Base-by-base conservation (phyloP, 1,284 basidiomycete species). In the Amylostereum chailletii region DNA sequence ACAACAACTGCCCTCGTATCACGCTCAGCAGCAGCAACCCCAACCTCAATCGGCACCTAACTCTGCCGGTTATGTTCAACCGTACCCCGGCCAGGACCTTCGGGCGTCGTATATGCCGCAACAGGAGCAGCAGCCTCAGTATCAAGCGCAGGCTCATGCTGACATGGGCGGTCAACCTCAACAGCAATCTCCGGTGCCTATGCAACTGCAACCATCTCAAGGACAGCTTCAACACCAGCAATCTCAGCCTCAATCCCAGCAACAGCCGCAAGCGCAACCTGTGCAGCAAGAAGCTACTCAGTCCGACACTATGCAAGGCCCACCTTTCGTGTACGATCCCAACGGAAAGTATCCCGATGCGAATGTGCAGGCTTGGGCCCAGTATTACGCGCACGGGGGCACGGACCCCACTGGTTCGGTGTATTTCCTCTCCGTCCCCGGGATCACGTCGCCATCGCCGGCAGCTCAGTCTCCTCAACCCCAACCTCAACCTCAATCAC, bases 341-440 rank as follows among this genome's bases (percentile, higher is more conserved):
- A 74, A 71, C 38, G 67, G 68, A 32, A 77, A 75, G 11, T 89
- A 89, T 57, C 62, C 76, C 3, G 86, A 89, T 58, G 74, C 79
- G 36, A 86, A 86, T 55, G 85, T 81, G 5, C 84, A 88, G 57
- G 83, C 83, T 0, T 90, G 86, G 87, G 87, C 86, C 3, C 75
- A 80, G 55, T 90, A 89, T 62, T 89, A 89, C 58, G 79, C 80
- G 0, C 77, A 83, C 50, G 86, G 86, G 30, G 86, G 86, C 2
- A 77, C 65, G 37, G 86, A 88, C 55, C 64, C 71, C 0, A 77
- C 82, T 2, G 86, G 86, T 5, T 69, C 80, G 7, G 81, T 89
- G 34, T 89, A 89, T 65, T 89, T 89, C 58, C 63, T 83, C 48
- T 80, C 77, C 3, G 77, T 89, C 2, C 86, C 86, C 5, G 85